phyloP scores from a whole-genome alignment of 331 rosid genomes.

The Cydonia oblonga region DNA sequence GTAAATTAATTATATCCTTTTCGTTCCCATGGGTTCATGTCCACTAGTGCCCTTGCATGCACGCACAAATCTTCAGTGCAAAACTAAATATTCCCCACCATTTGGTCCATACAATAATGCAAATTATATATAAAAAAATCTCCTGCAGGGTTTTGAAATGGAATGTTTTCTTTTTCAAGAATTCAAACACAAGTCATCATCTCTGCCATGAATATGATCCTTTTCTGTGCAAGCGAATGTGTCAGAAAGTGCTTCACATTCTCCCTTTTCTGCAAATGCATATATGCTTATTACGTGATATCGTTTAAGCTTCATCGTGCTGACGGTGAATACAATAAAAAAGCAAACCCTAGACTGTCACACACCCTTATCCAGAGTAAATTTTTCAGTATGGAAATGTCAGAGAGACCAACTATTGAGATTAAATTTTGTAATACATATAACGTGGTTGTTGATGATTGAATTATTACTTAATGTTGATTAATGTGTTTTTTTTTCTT shows the following conservation, averaged over 20 bases:
- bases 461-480: too few relatives aligned
- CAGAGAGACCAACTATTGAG: too few relatives aligned
- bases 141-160: background rate
- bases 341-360: background rate
- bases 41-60: background rate
- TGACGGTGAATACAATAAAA: background rate
- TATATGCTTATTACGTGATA: background rate
- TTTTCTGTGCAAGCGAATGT: background rate
- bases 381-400: too few relatives aligned
- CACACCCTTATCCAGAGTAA: background rate
- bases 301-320: background rate
- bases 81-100: background rate
- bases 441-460: too few relatives aligned
- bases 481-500: too few relatives aligned
- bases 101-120: background rate
- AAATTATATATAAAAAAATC: background rate
- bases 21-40: slow-evolving; percentile 1
- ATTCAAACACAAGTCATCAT: background rate
- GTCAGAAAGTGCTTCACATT: slow-evolving; percentile 3
- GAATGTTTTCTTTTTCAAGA: background rate
- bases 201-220: background rate
- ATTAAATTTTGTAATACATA: too few relatives aligned
- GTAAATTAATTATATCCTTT: background rate
- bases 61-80: background rate
- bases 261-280: background rate